These are phyloP conservation scores for Crithidia sp. DNA, from an alignment of 208 protist species.

Conservation along the genomic window DNA sequence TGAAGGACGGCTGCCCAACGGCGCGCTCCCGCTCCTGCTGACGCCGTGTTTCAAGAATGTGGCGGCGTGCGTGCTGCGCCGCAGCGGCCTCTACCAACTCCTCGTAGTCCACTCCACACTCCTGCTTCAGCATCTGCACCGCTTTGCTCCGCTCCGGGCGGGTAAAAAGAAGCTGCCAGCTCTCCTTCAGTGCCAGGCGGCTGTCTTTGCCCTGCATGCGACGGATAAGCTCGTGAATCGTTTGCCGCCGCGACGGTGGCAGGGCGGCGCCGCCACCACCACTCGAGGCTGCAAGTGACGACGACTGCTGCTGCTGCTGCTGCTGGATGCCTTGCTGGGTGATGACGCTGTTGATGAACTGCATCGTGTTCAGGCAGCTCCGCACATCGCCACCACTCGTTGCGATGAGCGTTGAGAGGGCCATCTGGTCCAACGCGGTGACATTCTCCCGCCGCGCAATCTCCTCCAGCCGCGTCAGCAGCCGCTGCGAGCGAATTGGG, in stretches of 20 bases:
- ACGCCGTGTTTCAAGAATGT: slow-evolving; percentile 22
- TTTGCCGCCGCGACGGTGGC: slow-evolving; percentile 12
- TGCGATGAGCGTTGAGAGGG: slow-evolving; percentile 65
- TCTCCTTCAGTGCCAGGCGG: slow-evolving; percentile 46
- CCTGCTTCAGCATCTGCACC: slow-evolving; percentile 71
- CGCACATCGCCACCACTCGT: slow-evolving; percentile 77
- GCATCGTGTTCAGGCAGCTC: slow-evolving; percentile 88
- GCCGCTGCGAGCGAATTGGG: slow-evolving; percentile 69
- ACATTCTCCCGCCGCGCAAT: slow-evolving; percentile 46
- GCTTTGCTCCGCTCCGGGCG: slow-evolving; percentile 53
- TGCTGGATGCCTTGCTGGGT: slow-evolving; percentile 14
- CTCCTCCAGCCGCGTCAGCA: slow-evolving; percentile 69
- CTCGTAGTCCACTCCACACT: slow-evolving; percentile 72
- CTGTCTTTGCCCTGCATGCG: slow-evolving; percentile 71
- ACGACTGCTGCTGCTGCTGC: background rate
- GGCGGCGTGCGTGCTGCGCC: slow-evolving; percentile 20
- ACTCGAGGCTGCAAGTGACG: background rate
- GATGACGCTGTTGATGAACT: slow-evolving; percentile 59
- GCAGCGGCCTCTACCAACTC: slow-evolving; percentile 43
- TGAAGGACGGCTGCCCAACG: slow-evolving; percentile 7
- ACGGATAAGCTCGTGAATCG: slow-evolving; percentile 46
- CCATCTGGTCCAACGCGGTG: slow-evolving; percentile 37
- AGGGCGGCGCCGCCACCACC: background rate
- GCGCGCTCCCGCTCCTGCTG: slow-evolving; percentile 29
- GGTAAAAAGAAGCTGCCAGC: slow-evolving; percentile 55